Base-by-base conservation (phyloP, 176 grass and related monocot species). In the Oryza glumipatula region DNA sequence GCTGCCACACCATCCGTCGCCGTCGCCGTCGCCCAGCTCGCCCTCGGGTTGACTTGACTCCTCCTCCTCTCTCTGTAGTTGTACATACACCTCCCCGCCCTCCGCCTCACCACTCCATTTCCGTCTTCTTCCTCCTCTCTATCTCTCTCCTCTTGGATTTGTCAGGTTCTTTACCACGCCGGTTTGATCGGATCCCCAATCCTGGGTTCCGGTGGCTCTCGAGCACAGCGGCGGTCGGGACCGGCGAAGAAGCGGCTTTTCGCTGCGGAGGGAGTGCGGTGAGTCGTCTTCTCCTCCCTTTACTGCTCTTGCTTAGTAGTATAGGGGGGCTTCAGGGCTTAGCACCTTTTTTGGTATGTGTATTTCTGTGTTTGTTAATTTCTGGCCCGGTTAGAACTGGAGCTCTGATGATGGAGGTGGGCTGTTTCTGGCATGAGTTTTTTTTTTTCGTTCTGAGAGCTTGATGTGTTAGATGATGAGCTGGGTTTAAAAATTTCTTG, bases 11-110 rank as follows among this genome's bases (percentile, higher is more conserved):
- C 21, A 44, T 15, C 72, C 52, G 58, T 83, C 35, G 35, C 35
- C 35, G 35, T 36, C 84, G 74, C 84, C 84, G 46, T 74, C 79
- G 73, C 84, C 67, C 80, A 30, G 68, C n/a, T 64, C 38, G 8
- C 9, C 43, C 43, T 44, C 69, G 5, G 84, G 48, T 83, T 83
- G 88, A 90, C 88, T 79, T 87, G 88, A 90, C 88, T 65, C 2
- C 45, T 26, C 48, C 80, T 49, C 12, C 46, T 35, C 33, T 35
- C 33, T 24, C 65, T 74, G 58, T 30, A 30, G 28, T 30, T 30
- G 28, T 23, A 63, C 58, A 63, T 63, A 17, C 67, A 58, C 16
- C 70, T 9, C 24, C 11, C 38, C 15, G 6, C 4, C 54, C 54
- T 58, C 80, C 69, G 68, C 67, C 74, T 78, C 79, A 67, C 79